Percentiles rank a stretch among this genome's conserved stretches.
Evolutionary conservation across 2,329 filamentous ascomycete genomes (phyloP).

Genomic region (Fusarium circinatum): DNA sequence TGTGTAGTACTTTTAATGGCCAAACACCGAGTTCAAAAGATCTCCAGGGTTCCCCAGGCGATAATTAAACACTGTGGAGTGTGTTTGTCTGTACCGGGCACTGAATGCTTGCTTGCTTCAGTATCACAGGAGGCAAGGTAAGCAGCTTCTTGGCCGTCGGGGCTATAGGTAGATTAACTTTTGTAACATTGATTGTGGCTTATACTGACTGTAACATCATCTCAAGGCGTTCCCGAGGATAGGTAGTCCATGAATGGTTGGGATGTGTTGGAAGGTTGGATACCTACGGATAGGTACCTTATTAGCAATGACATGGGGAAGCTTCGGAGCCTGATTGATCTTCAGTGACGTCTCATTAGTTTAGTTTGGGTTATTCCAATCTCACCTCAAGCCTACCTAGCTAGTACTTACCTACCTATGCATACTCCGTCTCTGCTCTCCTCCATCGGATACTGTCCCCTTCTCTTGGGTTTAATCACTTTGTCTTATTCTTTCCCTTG

Average conservation of each 20-base stretch:
- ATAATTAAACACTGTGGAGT: conserved; percentile 5
- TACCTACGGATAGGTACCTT: too few relatives aligned
- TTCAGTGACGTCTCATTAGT: conserved; percentile 38
- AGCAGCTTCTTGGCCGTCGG: neutral
- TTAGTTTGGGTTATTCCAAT: conserved; percentile 8
- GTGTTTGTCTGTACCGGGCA: neutral
- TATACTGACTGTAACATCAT: conserved; percentile 8
- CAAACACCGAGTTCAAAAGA: conserved; percentile 9
- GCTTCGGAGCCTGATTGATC: conserved; percentile 42
- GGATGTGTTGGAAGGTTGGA: neutral
- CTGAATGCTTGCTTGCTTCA: neutral
- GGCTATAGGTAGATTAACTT: neutral
- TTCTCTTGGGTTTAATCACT: neutral
- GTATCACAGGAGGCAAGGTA: neutral
- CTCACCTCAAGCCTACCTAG: neutral
- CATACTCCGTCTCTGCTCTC: neutral
- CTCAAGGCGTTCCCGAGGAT: conserved; percentile 3
- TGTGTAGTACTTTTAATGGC: neutral
- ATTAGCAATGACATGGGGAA: conserved; percentile 6
- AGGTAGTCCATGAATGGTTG: neutral
- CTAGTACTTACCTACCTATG: neutral
- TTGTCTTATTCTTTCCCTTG: conserved; percentile 12
- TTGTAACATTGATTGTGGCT: conserved; percentile 28
- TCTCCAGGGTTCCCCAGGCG: conserved; percentile 20
- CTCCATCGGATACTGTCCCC: neutral